A percentile compares a stretch with the other conserved stretches of the same genome.
Conservation (phyloP, 1,139 yeast genomes). For the Meyerozyma carpophila region DNA sequence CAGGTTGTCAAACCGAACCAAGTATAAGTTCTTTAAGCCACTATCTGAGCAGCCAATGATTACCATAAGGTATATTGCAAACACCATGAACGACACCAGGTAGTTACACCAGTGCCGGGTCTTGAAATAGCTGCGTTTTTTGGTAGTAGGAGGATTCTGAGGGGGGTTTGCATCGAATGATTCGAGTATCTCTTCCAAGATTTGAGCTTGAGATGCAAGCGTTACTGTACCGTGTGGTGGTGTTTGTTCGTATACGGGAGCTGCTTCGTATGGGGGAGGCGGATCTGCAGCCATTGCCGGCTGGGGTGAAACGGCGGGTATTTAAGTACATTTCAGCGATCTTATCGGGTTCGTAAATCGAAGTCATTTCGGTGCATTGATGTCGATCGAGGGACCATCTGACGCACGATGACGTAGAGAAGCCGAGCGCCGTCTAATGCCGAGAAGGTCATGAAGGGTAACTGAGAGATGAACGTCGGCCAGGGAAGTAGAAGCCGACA, state of each 20-base stretch:
- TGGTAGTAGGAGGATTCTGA: background rate
- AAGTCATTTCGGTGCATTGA: background rate
- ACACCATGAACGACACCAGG: background rate
- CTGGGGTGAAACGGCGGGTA: no score
- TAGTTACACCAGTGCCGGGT: background rate
- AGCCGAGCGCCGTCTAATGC: no score
- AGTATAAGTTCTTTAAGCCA: background rate
- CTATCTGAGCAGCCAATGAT: background rate
- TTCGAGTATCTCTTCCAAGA: background rate
- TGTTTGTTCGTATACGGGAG: no score
- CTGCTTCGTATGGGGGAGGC: no score
- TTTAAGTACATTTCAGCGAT: no score
- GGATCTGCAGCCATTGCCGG: no score
- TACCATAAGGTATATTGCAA: background rate
- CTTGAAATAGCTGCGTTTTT: background rate
- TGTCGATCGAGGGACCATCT: background rate
- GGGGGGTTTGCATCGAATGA: background rate
- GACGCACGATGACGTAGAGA: background rate
- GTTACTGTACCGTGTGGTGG: no score
- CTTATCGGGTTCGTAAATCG: background rate
- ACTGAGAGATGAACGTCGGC: no score
- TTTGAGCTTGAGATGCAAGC: no score
- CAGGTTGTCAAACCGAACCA: background rate
- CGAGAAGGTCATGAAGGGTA: no score
- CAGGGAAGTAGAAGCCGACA: no score